phyloP scores from a whole-genome alignment of 345 rosid species.

The Brassica napus region DNA sequence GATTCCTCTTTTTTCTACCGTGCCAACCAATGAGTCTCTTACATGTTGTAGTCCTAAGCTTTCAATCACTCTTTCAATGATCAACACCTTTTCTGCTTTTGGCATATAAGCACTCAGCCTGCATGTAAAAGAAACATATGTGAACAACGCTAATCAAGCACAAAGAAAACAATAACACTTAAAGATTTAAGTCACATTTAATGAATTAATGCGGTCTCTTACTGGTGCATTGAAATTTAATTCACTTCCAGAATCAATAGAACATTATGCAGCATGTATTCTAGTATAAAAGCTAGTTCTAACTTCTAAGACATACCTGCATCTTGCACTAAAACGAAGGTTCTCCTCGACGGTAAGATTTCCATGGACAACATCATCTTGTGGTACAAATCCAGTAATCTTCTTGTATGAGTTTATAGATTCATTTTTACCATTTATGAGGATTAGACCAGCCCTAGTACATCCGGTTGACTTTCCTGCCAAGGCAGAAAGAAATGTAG shows the following conservation, averaged over 20 bases:
- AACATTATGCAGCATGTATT: not conserved
- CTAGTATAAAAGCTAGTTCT: not conserved
- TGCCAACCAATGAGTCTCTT: constrained; percentile 88
- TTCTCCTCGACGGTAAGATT: constrained; percentile 93
- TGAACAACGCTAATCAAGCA: not conserved
- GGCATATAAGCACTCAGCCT: constrained; percentile 78
- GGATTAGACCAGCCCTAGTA: constrained; percentile 61
- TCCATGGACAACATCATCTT: constrained; percentile 94
- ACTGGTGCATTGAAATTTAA: too few relatives aligned
- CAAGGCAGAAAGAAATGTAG: constrained; percentile 87
- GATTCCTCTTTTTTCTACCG: constrained; percentile 84
- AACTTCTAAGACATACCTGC: constrained; percentile 49
- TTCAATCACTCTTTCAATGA: constrained; percentile 90
- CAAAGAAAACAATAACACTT: not conserved
- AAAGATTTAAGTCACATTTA: not conserved
- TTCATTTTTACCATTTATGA: constrained; percentile 73
- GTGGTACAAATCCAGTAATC: constrained; percentile 90
- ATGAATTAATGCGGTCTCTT: too few relatives aligned
- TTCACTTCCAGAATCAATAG: not conserved
- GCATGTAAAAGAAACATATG: constrained; percentile 10
- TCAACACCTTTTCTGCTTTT: constrained; percentile 83
- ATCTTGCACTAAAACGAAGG: constrained; percentile 83
- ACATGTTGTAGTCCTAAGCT: constrained; percentile 76
- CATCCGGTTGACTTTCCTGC: constrained; percentile 82
- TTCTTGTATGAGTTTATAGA: constrained; percentile 71